phyloP scores from a whole-genome alignment of 208 protist species.

The Trypanosoma brucei region DNA sequence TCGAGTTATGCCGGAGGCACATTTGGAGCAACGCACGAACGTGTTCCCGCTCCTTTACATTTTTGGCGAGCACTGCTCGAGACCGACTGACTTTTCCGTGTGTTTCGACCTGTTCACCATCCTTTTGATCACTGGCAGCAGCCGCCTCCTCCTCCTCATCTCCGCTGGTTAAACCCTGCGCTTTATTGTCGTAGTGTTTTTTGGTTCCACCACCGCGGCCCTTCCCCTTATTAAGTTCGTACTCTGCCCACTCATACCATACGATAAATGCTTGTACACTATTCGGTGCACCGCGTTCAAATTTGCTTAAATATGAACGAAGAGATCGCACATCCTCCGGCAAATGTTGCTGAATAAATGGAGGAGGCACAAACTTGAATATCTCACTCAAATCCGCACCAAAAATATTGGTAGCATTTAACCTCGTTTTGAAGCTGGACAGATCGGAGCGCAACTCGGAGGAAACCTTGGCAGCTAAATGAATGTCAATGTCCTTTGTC shows the following conservation, averaged over 20 bases:
- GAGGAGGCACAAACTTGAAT: conserved; percentile 68
- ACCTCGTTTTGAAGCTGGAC: conserved; percentile 47
- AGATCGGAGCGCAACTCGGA: conserved; percentile 67
- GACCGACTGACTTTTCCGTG: conserved; percentile 36
- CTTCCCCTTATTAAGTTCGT: conserved; percentile 59
- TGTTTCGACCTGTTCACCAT: conserved; percentile 10
- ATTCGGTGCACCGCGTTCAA: conserved; percentile 51
- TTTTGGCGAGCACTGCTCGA: conserved; percentile 60
- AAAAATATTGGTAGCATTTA: conserved; percentile 39
- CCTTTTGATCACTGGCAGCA: conserved; percentile 7
- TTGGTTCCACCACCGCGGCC: conserved; percentile 4
- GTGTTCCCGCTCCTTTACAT: conserved; percentile 69
- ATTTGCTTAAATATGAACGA: conserved; percentile 70
- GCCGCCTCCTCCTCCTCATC: conserved; percentile 19
- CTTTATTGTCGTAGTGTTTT: conserved; percentile 13
- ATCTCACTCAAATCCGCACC: conserved; percentile 53
- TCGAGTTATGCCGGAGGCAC: conserved; percentile 78
- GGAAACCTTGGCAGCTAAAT: conserved; percentile 73
- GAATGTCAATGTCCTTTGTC: conserved; percentile 67
- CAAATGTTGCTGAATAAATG: conserved; percentile 76
- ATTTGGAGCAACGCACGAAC: conserved; percentile 79
- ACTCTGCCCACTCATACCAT: conserved; percentile 86
- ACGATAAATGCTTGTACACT: conserved; percentile 52
- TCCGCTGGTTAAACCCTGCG: neutral
- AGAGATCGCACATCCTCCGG: conserved; percentile 54